Evolutionary conservation across 768 basidiomycete species (phyloP).

Genomic region (Lepiota venenata): DNA sequence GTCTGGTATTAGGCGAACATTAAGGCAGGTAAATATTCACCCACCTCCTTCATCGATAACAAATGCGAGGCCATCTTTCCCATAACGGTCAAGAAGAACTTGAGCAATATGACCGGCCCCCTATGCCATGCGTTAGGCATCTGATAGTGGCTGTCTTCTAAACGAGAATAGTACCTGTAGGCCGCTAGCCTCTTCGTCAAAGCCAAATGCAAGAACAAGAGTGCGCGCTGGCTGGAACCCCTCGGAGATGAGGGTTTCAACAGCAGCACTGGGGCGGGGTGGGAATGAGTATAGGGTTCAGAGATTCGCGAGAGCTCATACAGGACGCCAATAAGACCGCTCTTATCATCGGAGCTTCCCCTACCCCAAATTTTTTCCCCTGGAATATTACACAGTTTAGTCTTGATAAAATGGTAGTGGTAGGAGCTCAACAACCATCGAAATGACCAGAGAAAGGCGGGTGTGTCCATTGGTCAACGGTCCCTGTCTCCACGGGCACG

Average conservation of each 20-base stretch:
- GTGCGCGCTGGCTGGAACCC: constrained; percentile 64
- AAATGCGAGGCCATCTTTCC: constrained; percentile 68
- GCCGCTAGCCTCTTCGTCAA: constrained; percentile 73
- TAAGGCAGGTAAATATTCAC: constrained; percentile 12
- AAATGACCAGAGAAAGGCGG: constrained; percentile 64
- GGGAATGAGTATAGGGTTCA: not conserved
- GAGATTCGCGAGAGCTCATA: constrained; percentile 21
- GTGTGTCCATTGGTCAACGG: constrained; percentile 52
- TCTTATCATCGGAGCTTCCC: constrained; percentile 75
- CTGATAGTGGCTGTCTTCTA: not conserved
- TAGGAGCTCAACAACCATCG: constrained; percentile 37
- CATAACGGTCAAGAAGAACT: constrained; percentile 58
- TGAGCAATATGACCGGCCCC: constrained; percentile 50
- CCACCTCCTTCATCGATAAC: constrained; percentile 87
- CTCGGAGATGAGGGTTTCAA: constrained; percentile 62
- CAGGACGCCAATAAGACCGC: constrained; percentile 67
- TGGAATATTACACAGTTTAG: constrained; percentile 12
- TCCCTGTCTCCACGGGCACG: constrained; percentile 59
- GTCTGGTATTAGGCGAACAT: not conserved
- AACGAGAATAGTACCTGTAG: constrained; percentile 28
- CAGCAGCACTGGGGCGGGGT: constrained; percentile 35
- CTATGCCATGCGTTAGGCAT: constrained; percentile 25
- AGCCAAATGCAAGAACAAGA: constrained; percentile 63
- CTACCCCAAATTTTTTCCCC: constrained; percentile 72
- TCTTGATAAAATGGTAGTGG: not conserved